phyloP scores from a whole-genome alignment of 306 rosid species.

The Psophocarpus tetragonolobus region DNA sequence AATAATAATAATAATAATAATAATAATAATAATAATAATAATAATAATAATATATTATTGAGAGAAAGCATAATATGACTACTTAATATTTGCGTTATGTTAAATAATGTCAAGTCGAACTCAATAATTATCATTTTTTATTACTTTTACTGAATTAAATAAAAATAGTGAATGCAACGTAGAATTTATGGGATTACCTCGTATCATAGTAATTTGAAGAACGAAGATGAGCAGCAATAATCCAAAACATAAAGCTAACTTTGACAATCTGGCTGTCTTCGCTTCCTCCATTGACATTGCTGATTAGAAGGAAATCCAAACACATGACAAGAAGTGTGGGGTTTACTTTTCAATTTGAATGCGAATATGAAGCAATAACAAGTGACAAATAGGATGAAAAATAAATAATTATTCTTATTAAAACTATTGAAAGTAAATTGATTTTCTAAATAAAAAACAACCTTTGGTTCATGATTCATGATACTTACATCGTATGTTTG shows the following conservation, averaged over 20 bases:
- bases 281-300: slow-evolving; percentile 8
- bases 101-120: too few species aligned
- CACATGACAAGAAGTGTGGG: not conserved
- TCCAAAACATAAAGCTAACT: not conserved
- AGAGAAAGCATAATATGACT: too few species aligned
- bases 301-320: not conserved
- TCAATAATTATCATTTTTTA: too few species aligned
- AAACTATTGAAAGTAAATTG: slow-evolving; percentile 12
- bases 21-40: too few species aligned
- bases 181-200: slow-evolving; percentile 21
- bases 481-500: not conserved
- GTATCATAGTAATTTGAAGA: slow-evolving; percentile 5
- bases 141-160: not conserved
- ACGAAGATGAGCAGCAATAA: slow-evolving; percentile 22
- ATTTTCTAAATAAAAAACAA: slow-evolving; percentile 10
- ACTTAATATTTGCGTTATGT: too few species aligned
- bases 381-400: slow-evolving; percentile 20
- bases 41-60: too few species aligned
- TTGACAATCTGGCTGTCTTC: not conserved
- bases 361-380: slow-evolving; percentile 3
- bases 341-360: not conserved
- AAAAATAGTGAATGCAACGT: not conserved
- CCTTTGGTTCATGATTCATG: not conserved
- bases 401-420: slow-evolving; percentile 1
- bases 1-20: too few species aligned